Base-by-base conservation (phyloP, 768 basidiomycete species). In the Paxillus ammoniavirescens region DNA sequence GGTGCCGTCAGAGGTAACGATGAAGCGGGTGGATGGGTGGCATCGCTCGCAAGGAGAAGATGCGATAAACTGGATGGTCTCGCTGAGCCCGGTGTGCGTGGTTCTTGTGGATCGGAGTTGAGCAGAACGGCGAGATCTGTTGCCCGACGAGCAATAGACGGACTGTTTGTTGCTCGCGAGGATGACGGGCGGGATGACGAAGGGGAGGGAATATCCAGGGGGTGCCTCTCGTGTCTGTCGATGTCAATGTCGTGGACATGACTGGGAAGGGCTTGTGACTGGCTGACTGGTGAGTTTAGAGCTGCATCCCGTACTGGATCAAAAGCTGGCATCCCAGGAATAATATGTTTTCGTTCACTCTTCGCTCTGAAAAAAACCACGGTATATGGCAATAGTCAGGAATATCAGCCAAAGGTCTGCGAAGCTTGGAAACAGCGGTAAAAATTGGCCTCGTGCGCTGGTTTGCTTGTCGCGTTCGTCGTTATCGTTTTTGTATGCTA, bases 231-330 rank as follows among this genome's bases (percentile, higher is more conserved):
- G 38, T 65, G 56, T 52, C 63, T 69, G 41, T 65, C 66, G 47
- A 28, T 4, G 54, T 68, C 71, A 54, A 47, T 55, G 54, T 63
- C 65, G 49, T 69, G 54, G 31, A 56, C 44, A 44, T 67, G 61
- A 18, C 30, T 5, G 36, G 61, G 62, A 49, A 76, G 73, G 57
- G 74, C 52, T 62, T 72, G 72, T 46, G 77, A 65, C 59, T 77
- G 76, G 38, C 78, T 76, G 62, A 83, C 69, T 30, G 89, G 89
- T 41, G 87, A 88, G 72, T 89, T 89, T 62, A 88, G 81, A 64
- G 90, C 87, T 57, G 90, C 90, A 79, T 91, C 90, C 69, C 90
- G 82, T 57, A 92, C 89, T 63, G 90, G 89, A 79, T 91, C 90
- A 78, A 91, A 90, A 61, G 89, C 68, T 48, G 68, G 68, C 68